Percentiles rank a stretch among this genome's conserved stretches.
Conservation (phyloP, 352 stramenopile species). For the Globisporangium barbulae region DNA sequence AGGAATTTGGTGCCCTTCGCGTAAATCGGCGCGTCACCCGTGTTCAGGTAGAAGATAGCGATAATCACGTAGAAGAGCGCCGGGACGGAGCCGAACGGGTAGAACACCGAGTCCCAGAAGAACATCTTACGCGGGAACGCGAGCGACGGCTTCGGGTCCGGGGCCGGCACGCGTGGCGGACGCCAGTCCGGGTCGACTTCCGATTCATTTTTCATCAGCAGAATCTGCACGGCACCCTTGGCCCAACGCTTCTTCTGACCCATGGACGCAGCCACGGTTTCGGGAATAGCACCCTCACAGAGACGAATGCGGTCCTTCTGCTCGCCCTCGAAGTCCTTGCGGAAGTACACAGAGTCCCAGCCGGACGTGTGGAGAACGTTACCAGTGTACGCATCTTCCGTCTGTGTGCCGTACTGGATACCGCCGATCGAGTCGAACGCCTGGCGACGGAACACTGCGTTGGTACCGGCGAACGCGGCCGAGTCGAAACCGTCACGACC, state of each 20-base stretch:
- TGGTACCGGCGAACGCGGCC: slow-evolving; percentile 85
- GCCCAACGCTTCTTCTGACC: slow-evolving; percentile 87
- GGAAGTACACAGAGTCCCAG: slow-evolving; percentile 88
- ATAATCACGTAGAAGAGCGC: slow-evolving; percentile 84
- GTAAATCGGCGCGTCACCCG: slow-evolving; percentile 84
- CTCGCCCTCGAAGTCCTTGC: slow-evolving; percentile 88
- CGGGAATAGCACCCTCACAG: slow-evolving; percentile 78
- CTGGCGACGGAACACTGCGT: slow-evolving; percentile 87
- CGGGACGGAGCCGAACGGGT: slow-evolving; percentile 85
- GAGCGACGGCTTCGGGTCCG: slow-evolving; percentile 78
- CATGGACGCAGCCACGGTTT: slow-evolving; percentile 83
- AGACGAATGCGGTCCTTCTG: slow-evolving; percentile 82
- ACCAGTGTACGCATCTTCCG: slow-evolving; percentile 88
- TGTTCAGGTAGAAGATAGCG: slow-evolving; percentile 85
- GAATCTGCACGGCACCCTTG: slow-evolving; percentile 86
- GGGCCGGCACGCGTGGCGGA: slow-evolving; percentile 74
- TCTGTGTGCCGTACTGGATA: slow-evolving; percentile 89
- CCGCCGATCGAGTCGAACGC: slow-evolving; percentile 88
- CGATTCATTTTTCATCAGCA: slow-evolving; percentile 88
- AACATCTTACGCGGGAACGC: slow-evolving; percentile 88
- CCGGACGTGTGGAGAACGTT: slow-evolving; percentile 82
- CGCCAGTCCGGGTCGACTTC: slow-evolving; percentile 88
- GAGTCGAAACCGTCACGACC: slow-evolving; percentile 87
- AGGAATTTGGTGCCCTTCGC: slow-evolving; percentile 73
- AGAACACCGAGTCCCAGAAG: slow-evolving; percentile 88